Evolutionary conservation across 495 filamentous ascomycete species (phyloP), one percentile per base, ranked within the genome.

Genomic region (Penicillium fimorum): DNA sequence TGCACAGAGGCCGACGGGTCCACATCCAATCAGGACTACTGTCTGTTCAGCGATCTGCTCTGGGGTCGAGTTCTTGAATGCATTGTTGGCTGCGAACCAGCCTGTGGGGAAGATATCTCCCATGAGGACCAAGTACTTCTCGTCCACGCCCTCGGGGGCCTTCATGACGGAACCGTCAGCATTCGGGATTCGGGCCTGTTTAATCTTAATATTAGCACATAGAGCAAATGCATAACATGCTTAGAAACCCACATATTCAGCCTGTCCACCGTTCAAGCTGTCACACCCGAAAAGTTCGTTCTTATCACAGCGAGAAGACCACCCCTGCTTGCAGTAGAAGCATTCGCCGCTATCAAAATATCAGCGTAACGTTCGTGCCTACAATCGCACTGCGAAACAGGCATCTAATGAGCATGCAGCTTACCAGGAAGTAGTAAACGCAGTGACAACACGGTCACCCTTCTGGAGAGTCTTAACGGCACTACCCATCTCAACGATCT

Each of bases 391-490:
- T n/a, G 9, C 7, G 17, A 17, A 38, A 17, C 15, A n/a, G 47
- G n/a, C 44, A 10, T 15, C 3, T 20, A 27, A 20, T 22, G 25
- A 5, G 10, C 3, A 42, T 17, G 9, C 49, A 17, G 32, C 86
- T 53, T 76, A 91, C 87, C 91, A 96, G 13, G 91, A 96, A 8
- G 85, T 81, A 22, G 92, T 96, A 69, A 96, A 96, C 0, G 92
- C 89, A 15, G 84, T 81, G 30, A 96, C 89, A 20, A 96, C 79
- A 50, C 81, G 79, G 70, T 97, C 92, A 2, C 94, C 93, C 48
- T 84, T 75, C 63, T 84, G 72, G 55, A 96, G 78, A 2, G 72
- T 82, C 65, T 83, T 86, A 24, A 97, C 90, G 2, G 67, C 77
- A 15, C 73, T 71, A 0, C 94, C 93, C 47, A 82, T 71, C 48